Conservation (phyloP, 768 basidiomycete species). For the Dioszegia aurantiaca region DNA sequence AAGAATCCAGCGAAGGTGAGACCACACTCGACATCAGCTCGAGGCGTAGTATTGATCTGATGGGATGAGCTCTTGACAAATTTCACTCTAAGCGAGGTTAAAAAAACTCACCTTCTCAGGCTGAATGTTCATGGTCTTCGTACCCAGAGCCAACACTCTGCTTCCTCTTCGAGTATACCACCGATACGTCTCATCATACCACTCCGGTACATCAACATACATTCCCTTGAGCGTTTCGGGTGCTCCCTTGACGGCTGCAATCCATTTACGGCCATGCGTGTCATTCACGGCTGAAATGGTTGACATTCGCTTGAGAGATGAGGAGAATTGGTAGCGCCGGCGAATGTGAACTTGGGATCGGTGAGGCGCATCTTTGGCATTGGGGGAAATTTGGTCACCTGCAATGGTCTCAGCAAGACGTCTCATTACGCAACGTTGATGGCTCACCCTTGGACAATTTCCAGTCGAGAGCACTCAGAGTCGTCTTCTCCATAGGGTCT, state of each 20-base stretch:
- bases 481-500: conserved; percentile 99
- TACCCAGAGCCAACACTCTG: conserved; percentile 85
- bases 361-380: conserved; percentile 56
- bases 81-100: too few species aligned
- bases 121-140: conserved; percentile 76
- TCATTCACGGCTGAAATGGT: conserved; percentile 62
- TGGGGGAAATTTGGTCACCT: conserved; percentile 70
- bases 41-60: conserved; percentile 82
- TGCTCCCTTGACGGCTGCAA: conserved; percentile 81
- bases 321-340: conserved; percentile 96
- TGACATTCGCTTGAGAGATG: conserved; percentile 95
- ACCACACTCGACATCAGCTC: conserved; percentile 73
- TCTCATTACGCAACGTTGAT: too few species aligned
- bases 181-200: conserved; percentile 93
- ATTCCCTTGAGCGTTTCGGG: conserved; percentile 93
- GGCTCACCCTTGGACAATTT: conserved; percentile 61
- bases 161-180: conserved; percentile 90
- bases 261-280: conserved; percentile 38
- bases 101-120: conserved; percentile 70
- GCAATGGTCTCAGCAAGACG: conserved; percentile 3
- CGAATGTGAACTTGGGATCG: conserved; percentile 64
- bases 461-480: conserved; percentile 88
- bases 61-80: conserved; percentile 56
- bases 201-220: conserved; percentile 67
- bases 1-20: conserved; percentile 91